Evolutionary conservation across 2,329 filamentous ascomycete genomes (phyloP).

Genomic region (Xylariaceae sp.): DNA sequence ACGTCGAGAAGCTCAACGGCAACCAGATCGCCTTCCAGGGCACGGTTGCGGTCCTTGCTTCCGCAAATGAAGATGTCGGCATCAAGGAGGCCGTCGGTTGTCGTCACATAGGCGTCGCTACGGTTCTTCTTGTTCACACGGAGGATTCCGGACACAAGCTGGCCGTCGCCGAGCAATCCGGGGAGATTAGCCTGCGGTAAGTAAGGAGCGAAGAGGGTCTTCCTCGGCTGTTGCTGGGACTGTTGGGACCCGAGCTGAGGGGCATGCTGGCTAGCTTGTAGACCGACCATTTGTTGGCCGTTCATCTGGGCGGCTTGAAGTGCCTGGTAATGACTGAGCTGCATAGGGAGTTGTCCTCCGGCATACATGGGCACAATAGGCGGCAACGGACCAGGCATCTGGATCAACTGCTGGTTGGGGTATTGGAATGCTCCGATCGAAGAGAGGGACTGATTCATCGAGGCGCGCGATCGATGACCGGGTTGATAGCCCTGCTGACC

Average conservation of each 20-base stretch:
- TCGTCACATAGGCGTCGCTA: constrained; percentile 96
- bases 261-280: constrained; percentile 67
- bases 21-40: constrained; percentile 91
- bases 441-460: constrained; percentile 79
- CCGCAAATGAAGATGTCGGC: constrained; percentile 99
- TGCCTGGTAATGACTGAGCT: constrained; percentile 85
- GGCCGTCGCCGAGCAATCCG: constrained; percentile 82
- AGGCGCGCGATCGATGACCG: constrained; percentile 79
- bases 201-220: constrained; percentile 97
- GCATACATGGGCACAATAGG: constrained; percentile 78
- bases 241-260: constrained; percentile 60
- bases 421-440: constrained; percentile 86
- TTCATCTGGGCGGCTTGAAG: constrained; percentile 84
- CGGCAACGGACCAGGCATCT: constrained; percentile 80
- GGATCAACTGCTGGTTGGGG: constrained; percentile 78
- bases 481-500: constrained; percentile 78
- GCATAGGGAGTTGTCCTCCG: constrained; percentile 78
- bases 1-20: constrained; percentile 95
- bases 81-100: constrained; percentile 78
- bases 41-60: constrained; percentile 97
- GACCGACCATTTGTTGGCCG: constrained; percentile 65
- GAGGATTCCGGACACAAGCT: constrained; percentile 92
- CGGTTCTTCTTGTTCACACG: constrained; percentile 99
- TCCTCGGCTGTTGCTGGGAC: constrained; percentile 84
- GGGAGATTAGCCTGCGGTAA: constrained; percentile 91